Conservation (phyloP, 176 grass and related monocot genomes). For the Chloris gayana region DNA sequence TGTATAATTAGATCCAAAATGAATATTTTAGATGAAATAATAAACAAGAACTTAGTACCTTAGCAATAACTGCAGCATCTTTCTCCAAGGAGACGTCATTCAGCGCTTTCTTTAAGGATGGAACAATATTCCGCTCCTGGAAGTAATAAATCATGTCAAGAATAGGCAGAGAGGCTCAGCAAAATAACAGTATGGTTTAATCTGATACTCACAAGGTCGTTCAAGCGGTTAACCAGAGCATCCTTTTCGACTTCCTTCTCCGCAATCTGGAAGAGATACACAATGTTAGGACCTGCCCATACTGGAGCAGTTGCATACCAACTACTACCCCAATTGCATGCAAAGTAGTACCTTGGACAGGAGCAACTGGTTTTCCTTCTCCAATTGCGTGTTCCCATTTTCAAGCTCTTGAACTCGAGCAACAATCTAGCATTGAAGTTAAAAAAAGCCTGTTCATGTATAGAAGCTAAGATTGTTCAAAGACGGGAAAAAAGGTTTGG, state of each 20-base stretch:
- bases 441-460: conserved; percentile 10
- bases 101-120: conserved; percentile 61
- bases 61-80: conserved; percentile 83
- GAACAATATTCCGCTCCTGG: conserved; percentile 72
- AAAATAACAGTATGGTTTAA: conserved; percentile 34
- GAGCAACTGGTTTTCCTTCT: conserved; percentile 69
- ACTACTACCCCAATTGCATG: background rate
- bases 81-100: conserved; percentile 87
- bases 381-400: conserved; percentile 60
- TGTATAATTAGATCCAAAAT: conserved; percentile 22
- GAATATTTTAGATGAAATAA: conserved; percentile 22
- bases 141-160: conserved; percentile 19
- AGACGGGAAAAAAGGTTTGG: background rate
- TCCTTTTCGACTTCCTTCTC: conserved; percentile 83
- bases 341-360: conserved; percentile 58
- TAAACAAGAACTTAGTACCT: conserved; percentile 51
- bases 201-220: conserved; percentile 62
- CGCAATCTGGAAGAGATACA: conserved; percentile 50
- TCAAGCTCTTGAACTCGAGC: conserved; percentile 72
- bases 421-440: conserved; percentile 49
- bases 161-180: conserved; percentile 4
- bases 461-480: background rate
- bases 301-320: background rate
- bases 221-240: conserved; percentile 66
- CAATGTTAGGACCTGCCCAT: conserved; percentile 29